Evolutionary conservation across 2,329 filamentous ascomycete species (phyloP).

Genomic region (Akanthomyces dipterigenus): DNA sequence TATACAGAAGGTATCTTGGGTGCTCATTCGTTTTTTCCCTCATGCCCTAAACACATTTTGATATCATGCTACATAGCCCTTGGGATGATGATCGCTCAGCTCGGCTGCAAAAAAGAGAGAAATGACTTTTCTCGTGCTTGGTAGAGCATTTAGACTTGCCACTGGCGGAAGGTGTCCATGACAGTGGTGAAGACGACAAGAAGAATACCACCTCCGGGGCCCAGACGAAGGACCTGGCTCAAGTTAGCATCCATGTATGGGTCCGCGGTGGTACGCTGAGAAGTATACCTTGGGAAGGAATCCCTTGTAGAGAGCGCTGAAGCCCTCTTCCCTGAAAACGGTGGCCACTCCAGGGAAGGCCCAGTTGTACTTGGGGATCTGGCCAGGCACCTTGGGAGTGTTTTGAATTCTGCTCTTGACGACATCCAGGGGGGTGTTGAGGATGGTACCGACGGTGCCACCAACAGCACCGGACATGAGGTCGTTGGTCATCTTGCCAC

Average conservation of each 20-base stretch:
- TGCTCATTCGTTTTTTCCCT: neutral
- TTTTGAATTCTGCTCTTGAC: slow-evolving; percentile 99
- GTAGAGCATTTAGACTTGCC: slow-evolving; percentile 20
- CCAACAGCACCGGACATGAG: slow-evolving; percentile 79
- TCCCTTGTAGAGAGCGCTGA: slow-evolving; percentile 89
- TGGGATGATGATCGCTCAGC: neutral
- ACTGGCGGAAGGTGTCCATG: slow-evolving; percentile 84
- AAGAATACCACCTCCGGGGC: slow-evolving; percentile 58
- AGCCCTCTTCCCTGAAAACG: slow-evolving; percentile 89
- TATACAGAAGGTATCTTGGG: neutral
- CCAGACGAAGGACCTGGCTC: slow-evolving; percentile 38
- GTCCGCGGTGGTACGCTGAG: slow-evolving; percentile 18
- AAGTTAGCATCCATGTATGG: neutral
- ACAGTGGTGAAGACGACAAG: slow-evolving; percentile 82
- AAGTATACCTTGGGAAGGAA: slow-evolving; percentile 90
- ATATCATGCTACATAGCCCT: slow-evolving; percentile 1
- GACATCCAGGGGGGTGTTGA: slow-evolving; percentile 96
- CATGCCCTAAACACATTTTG: neutral
- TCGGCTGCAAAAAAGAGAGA: neutral
- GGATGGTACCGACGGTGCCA: slow-evolving; percentile 78
- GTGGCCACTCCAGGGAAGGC: slow-evolving; percentile 81
- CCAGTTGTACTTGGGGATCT: slow-evolving; percentile 96
- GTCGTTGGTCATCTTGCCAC: slow-evolving; percentile 77
- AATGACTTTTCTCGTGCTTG: neutral
- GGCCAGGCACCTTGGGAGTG: slow-evolving; percentile 73